A percentile compares a stretch with the other conserved stretches of the same genome.
Conservation (phyloP, 2,329 filamentous ascomycete genomes). For the Venturia effusa region DNA sequence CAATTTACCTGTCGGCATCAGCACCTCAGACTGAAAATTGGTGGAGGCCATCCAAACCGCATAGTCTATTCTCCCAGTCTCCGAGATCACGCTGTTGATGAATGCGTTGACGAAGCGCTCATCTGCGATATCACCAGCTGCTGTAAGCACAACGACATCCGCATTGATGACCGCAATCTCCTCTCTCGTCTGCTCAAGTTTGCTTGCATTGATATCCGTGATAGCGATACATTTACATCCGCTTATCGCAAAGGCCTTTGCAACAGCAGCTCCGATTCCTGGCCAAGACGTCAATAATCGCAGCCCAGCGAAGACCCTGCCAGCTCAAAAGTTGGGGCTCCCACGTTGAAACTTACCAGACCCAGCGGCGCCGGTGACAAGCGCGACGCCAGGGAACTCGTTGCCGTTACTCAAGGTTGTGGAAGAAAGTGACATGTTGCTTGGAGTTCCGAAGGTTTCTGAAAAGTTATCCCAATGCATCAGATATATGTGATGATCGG, state of each 20-base stretch:
- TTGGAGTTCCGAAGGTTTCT: background rate
- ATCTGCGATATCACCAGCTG: slow-evolving; percentile 38
- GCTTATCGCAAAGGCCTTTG: slow-evolving; percentile 37
- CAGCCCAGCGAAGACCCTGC: background rate
- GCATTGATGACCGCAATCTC: slow-evolving; percentile 26
- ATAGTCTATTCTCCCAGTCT: slow-evolving; percentile 43
- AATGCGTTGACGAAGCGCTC: slow-evolving; percentile 34
- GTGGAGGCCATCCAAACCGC: slow-evolving; percentile 17
- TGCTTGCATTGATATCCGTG: slow-evolving; percentile 38
- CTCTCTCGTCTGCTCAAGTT: slow-evolving; percentile 28
- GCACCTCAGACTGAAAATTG: background rate
- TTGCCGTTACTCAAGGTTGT: slow-evolving; percentile 4
- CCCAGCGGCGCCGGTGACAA: slow-evolving; percentile 25
- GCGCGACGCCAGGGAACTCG: slow-evolving; percentile 20
- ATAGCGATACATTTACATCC: slow-evolving; percentile 44
- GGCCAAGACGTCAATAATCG: background rate
- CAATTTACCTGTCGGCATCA: slow-evolving; percentile 35
- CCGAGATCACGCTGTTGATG: slow-evolving; percentile 20
- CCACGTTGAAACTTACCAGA: slow-evolving; percentile 17
- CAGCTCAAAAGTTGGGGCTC: too few relatives aligned
- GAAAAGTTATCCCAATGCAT: slow-evolving; percentile 11
- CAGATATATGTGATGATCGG: background rate
- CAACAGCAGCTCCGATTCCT: slow-evolving; percentile 48
- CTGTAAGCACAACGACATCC: slow-evolving; percentile 21
- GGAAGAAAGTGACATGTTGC: slow-evolving; percentile 10